These are phyloP conservation scores for Penicillium desertorum DNA, from an alignment of 495 filamentous ascomycete genomes.

Conservation along the genomic window DNA sequence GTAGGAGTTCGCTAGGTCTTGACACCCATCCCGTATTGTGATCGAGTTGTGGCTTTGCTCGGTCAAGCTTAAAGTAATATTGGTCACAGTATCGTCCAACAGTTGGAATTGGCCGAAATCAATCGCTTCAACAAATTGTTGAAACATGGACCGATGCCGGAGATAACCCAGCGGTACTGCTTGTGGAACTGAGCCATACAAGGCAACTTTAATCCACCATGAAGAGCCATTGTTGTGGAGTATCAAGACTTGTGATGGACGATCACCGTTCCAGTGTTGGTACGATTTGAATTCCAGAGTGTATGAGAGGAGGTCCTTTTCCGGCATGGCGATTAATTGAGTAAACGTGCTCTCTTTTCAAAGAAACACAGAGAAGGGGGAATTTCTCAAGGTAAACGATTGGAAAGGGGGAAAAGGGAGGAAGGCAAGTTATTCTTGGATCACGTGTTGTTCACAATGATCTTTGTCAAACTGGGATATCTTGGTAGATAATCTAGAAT, in stretches of 20 bases:
- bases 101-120: neutral
- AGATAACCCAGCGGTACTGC: constrained; percentile 9
- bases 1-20: constrained; percentile 7
- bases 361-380: too few species aligned
- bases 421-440: too few species aligned
- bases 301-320: neutral
- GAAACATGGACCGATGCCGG: constrained; percentile 9
- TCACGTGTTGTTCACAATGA: too few species aligned
- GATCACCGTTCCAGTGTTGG: neutral
- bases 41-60: constrained; percentile 4
- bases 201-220: constrained; percentile 22
- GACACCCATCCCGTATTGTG: constrained; percentile 7
- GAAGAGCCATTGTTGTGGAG: constrained; percentile 13
- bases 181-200: constrained; percentile 10
- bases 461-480: too few species aligned
- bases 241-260: constrained; percentile 20
- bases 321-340: neutral
- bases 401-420: too few species aligned
- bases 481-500: too few species aligned
- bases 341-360: too few species aligned
- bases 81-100: neutral
- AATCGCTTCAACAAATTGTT: constrained; percentile 17
- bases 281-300: neutral
- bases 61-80: neutral
- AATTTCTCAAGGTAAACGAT: too few species aligned